These are phyloP conservation scores for Linnemannia elongata DNA, from an alignment of 192 early-diverging fungal species.

Conservation along the genomic window DNA sequence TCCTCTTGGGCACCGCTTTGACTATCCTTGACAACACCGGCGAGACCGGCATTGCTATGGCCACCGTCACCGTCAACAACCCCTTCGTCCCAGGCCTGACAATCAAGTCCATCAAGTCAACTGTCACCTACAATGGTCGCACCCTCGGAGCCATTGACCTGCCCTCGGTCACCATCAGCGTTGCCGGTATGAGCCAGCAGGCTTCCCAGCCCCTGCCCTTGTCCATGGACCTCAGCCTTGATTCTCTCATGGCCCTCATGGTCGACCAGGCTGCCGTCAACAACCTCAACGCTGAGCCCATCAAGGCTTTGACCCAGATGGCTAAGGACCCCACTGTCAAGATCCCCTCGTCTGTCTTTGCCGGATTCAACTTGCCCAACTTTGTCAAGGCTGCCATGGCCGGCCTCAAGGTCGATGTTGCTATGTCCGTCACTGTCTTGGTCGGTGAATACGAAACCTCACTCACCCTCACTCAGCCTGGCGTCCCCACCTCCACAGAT, in stretches of 20 bases:
- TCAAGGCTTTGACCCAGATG: slow-evolving; percentile 60
- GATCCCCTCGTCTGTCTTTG: slow-evolving; percentile 56
- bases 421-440: slow-evolving; percentile 55
- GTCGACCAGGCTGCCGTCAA: slow-evolving; percentile 61
- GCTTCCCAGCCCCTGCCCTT: slow-evolving; percentile 54
- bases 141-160: slow-evolving; percentile 65
- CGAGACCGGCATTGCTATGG: slow-evolving; percentile 60
- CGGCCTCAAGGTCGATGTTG: slow-evolving; percentile 62
- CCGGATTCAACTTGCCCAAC: slow-evolving; percentile 60
- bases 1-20: slow-evolving; percentile 61
- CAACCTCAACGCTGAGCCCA: slow-evolving; percentile 58
- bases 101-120: slow-evolving; percentile 64
- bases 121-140: slow-evolving; percentile 61
- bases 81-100: slow-evolving; percentile 65
- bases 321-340: slow-evolving; percentile 55
- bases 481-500: slow-evolving; percentile 62
- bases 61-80: slow-evolving; percentile 65
- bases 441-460: slow-evolving; percentile 66
- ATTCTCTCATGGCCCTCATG: slow-evolving; percentile 61
- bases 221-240: slow-evolving; percentile 67
- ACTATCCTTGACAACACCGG: slow-evolving; percentile 60
- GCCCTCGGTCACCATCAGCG: slow-evolving; percentile 53
- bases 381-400: slow-evolving; percentile 64
- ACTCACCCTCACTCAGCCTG: slow-evolving; percentile 58
- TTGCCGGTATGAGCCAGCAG: slow-evolving; percentile 59